Conservation (phyloP, 2,329 filamentous ascomycete genomes). For the Xylariomycetidae sp. region DNA sequence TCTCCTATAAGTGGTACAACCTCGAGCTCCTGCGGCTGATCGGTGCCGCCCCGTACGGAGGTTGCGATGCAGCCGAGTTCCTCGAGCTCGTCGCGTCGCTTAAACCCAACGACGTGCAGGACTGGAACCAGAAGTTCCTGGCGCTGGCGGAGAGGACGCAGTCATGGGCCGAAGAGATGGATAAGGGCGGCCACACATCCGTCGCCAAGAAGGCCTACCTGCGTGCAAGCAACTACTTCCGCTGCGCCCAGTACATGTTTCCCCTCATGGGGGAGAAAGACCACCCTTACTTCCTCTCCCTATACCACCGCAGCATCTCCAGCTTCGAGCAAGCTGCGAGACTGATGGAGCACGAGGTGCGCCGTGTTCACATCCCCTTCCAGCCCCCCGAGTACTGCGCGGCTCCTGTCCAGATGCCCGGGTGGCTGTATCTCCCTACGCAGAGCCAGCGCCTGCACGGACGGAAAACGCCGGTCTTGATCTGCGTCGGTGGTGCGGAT, state of each 20-base stretch:
- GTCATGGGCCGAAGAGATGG: neutral
- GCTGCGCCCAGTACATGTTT: neutral
- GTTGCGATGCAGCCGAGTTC: neutral
- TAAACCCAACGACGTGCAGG: neutral
- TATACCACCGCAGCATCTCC: too few species aligned
- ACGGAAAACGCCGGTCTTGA: conserved; percentile 22
- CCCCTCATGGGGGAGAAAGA: neutral
- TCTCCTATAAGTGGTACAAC: neutral
- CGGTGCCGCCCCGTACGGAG: neutral
- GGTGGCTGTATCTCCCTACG: conserved; percentile 22
- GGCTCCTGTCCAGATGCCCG: too few species aligned
- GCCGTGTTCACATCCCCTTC: conserved; percentile 4
- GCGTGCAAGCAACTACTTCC: neutral
- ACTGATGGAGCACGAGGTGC: neutral
- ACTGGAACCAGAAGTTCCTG: neutral
- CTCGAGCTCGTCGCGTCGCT: neutral
- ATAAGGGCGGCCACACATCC: neutral
- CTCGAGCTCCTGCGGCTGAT: neutral
- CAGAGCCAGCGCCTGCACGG: conserved; percentile 7
- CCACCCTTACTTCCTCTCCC: neutral
- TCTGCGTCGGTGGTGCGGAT: conserved; percentile 25
- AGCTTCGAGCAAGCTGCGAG: neutral
- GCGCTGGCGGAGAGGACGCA: neutral
- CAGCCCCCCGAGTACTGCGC: conserved; percentile 4
- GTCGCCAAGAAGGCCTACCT: neutral